Evolutionary conservation across 2,329 filamentous ascomycete genomes (phyloP).

Genomic region (Penicillium sp.): DNA sequence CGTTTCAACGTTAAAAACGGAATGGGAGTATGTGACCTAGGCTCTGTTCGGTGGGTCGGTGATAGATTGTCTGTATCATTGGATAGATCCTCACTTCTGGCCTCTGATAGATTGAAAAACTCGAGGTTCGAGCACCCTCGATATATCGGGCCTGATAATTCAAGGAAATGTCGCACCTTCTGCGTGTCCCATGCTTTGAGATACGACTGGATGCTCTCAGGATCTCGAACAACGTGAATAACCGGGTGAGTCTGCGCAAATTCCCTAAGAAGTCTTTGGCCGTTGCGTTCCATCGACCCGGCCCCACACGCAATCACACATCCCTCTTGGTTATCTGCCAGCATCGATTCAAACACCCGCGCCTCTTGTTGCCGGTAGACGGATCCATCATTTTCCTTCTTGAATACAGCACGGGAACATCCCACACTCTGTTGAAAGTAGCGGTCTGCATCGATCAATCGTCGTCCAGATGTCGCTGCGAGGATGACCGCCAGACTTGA

Average conservation of each 20-base stretch:
- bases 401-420: conserved; percentile 61
- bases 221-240: conserved; percentile 66
- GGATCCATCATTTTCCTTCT: conserved; percentile 59
- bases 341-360: conserved; percentile 58
- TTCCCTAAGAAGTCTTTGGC: conserved; percentile 59
- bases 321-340: conserved; percentile 58
- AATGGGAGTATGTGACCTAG: conserved; percentile 45
- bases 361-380: conserved; percentile 65
- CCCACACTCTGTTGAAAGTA: conserved; percentile 65
- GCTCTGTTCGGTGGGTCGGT: conserved; percentile 33
- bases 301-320: conserved; percentile 70
- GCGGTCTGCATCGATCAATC: conserved; percentile 67
- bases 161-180: conserved; percentile 59
- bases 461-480: conserved; percentile 66
- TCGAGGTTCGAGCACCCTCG: conserved; percentile 69
- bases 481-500: conserved; percentile 74
- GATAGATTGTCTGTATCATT: conserved; percentile 27
- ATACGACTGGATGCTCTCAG: conserved; percentile 62
- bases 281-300: conserved; percentile 64
- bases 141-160: conserved; percentile 52
- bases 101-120: conserved; percentile 72
- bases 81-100: conserved; percentile 27
- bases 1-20: conserved; percentile 67
- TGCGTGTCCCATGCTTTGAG: conserved; percentile 56
- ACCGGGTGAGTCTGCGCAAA: conserved; percentile 66